Percentiles rank a stretch among this genome's conserved stretches.
These are phyloP conservation scores for Xerocomellus intermedius DNA, from an alignment of 768 basidiomycete species.

Conservation along the genomic window DNA sequence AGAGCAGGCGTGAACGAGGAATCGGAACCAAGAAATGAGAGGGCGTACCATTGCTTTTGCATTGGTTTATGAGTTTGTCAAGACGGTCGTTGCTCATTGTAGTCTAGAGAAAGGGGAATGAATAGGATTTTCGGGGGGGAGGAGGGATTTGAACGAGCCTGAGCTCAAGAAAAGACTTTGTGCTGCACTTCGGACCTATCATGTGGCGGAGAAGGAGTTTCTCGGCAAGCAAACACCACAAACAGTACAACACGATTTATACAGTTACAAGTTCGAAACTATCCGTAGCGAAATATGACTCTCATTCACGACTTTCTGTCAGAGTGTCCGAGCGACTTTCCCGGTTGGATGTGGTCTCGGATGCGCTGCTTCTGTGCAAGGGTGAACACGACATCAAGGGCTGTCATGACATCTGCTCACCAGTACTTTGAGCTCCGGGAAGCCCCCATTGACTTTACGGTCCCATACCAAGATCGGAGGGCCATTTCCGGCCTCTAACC, in stretches of 20 bases:
- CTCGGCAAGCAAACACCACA: background rate
- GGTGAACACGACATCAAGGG: constrained; percentile 4
- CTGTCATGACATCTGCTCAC: constrained; percentile 44
- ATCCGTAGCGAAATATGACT: background rate
- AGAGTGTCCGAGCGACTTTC: constrained; percentile 83
- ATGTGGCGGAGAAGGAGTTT: constrained; percentile 21
- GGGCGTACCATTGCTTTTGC: constrained; percentile 59
- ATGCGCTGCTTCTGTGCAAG: constrained; percentile 78
- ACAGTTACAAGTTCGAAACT: constrained; percentile 5
- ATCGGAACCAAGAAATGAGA: constrained; percentile 5
- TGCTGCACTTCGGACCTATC: constrained; percentile 14
- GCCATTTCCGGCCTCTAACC: constrained; percentile 52
- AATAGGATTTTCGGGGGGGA: constrained; percentile 4
- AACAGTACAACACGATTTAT: constrained; percentile 2
- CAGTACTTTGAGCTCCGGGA: constrained; percentile 85
- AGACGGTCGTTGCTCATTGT: constrained; percentile 56
- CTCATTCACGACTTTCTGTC: constrained; percentile 49
- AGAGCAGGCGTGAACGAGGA: constrained; percentile 11
- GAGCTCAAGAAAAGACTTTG: constrained; percentile 20
- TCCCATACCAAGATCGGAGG: constrained; percentile 73
- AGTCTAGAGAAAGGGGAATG: constrained; percentile 19
- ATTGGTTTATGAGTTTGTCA: constrained; percentile 62
- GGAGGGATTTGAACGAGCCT: constrained; percentile 19
- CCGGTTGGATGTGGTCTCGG: constrained; percentile 80
- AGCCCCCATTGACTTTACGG: constrained; percentile 85